phyloP scores from a whole-genome alignment of 805 yeast genomes.

The Isabelozyma pseudorhagii region DNA sequence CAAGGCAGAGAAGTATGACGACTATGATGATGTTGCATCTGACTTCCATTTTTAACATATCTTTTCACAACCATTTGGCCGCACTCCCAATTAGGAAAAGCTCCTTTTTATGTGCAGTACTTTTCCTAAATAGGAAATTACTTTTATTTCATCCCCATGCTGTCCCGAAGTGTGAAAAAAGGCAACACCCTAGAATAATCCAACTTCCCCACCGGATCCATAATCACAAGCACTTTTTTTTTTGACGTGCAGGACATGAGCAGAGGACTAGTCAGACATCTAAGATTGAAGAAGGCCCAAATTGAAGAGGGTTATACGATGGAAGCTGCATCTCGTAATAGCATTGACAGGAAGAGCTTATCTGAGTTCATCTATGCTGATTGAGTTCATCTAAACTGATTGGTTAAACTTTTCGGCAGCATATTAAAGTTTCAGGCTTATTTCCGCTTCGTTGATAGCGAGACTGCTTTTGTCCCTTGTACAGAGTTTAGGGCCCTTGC shows the following conservation, averaged over 20 bases:
- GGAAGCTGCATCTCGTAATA: too few relatives aligned
- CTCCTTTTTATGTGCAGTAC: neutral
- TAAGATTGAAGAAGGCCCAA: too few relatives aligned
- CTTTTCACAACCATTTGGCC: neutral
- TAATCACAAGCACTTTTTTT: neutral
- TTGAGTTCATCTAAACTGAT: too few relatives aligned
- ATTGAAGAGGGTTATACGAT: too few relatives aligned
- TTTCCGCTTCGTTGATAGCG: too few relatives aligned
- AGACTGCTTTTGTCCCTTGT: too few relatives aligned
- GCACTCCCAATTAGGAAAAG: neutral
- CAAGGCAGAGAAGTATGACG: conserved; percentile 4
- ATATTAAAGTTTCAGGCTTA: too few relatives aligned
- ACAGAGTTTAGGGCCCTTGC: neutral
- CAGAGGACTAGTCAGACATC: too few relatives aligned
- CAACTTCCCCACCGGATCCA: neutral
- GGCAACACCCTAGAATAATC: neutral
- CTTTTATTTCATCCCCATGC: neutral
- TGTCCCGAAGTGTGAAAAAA: neutral
- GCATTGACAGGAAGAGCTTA: too few relatives aligned
- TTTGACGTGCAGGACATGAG: too few relatives aligned
- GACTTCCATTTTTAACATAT: conserved; percentile 19
- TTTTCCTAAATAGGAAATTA: neutral
- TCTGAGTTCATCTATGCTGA: too few relatives aligned
- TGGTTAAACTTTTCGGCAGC: too few relatives aligned
- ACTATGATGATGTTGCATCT: conserved; percentile 14